phyloP scores from a whole-genome alignment of 1,284 basidiomycete genomes.

The Tranzscheliella williamsii region DNA sequence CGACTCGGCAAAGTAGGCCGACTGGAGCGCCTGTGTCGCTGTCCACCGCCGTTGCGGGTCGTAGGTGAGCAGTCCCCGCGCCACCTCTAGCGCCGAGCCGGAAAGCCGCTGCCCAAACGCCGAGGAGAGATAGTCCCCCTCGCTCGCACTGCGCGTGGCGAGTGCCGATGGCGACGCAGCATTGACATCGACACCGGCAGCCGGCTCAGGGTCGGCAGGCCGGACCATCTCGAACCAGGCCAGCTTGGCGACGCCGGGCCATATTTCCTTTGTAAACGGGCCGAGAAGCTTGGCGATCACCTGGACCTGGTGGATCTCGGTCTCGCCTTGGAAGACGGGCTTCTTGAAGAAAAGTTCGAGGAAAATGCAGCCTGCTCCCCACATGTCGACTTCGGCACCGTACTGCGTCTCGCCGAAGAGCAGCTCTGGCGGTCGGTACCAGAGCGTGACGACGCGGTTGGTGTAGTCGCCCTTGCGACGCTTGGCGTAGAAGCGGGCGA shows the following conservation, averaged over 20 bases:
- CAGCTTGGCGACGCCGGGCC: constrained; percentile 79
- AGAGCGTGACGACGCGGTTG: constrained; percentile 96
- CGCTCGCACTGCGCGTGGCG: too few relatives aligned
- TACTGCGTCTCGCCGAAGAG: constrained; percentile 95
- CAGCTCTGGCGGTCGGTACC: constrained; percentile 97
- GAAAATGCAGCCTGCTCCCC: constrained; percentile 99
- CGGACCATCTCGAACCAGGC: constrained; percentile 99
- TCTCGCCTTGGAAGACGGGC: constrained; percentile 91
- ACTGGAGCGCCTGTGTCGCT: constrained; percentile 77
- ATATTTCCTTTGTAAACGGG: constrained; percentile 78
- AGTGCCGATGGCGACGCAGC: too few relatives aligned
- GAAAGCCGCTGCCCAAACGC: constrained; percentile 27
- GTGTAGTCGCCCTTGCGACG: constrained; percentile 89
- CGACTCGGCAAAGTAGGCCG: constrained; percentile 81
- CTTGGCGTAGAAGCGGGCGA: constrained; percentile 95
- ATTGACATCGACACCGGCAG: neutral
- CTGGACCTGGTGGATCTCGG: constrained; percentile 95
- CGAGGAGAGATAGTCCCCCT: constrained; percentile 67
- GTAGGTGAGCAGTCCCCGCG: constrained; percentile 78
- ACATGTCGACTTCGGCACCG: constrained; percentile 98
- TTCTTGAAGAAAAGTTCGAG: constrained; percentile 93
- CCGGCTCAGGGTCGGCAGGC: constrained; percentile 64
- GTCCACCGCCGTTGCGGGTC: constrained; percentile 78
- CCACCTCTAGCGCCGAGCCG: constrained; percentile 76
- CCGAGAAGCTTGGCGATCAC: constrained; percentile 88